Conservation (phyloP, 2,329 filamentous ascomycete genomes). For the Monosporascus sp. region DNA sequence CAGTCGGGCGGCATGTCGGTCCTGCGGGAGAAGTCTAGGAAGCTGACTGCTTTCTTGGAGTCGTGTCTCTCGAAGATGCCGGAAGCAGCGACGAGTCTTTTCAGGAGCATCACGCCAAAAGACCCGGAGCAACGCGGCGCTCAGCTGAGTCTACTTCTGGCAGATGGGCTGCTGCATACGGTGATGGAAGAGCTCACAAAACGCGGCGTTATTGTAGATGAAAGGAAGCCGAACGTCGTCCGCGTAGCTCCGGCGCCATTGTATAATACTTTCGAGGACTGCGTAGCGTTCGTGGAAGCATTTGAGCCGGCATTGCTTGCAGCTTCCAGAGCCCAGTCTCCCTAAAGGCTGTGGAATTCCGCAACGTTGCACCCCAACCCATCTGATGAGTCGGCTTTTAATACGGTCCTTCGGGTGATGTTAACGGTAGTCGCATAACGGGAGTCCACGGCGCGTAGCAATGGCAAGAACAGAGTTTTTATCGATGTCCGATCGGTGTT, state of each 20-base stretch:
- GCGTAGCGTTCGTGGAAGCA: constrained; percentile 50
- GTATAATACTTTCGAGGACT: constrained; percentile 67
- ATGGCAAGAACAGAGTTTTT: too few relatives aligned
- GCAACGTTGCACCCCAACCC: background rate
- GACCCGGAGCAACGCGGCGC: constrained; percentile 62
- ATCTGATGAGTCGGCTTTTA: too few relatives aligned
- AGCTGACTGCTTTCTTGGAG: constrained; percentile 66
- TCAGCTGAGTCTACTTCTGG: constrained; percentile 60
- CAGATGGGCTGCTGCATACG: constrained; percentile 53
- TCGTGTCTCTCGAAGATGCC: constrained; percentile 42
- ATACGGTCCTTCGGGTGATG: too few relatives aligned
- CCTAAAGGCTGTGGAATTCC: background rate
- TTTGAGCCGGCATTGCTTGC: constrained; percentile 28
- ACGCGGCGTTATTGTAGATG: constrained; percentile 64
- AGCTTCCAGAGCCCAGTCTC: constrained; percentile 10
- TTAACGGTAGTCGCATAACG: too few relatives aligned
- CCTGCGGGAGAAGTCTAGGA: constrained; percentile 60
- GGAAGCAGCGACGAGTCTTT: constrained; percentile 32
- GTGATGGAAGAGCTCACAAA: constrained; percentile 59
- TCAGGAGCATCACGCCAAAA: constrained; percentile 60
- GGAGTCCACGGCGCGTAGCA: too few relatives aligned
- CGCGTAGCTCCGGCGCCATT: constrained; percentile 68
- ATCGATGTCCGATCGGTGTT: too few relatives aligned
- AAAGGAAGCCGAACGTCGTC: constrained; percentile 70
- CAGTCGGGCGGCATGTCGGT: constrained; percentile 55